Base-by-base conservation (phyloP, 768 basidiomycete species). In the Lyophyllum semitale region DNA sequence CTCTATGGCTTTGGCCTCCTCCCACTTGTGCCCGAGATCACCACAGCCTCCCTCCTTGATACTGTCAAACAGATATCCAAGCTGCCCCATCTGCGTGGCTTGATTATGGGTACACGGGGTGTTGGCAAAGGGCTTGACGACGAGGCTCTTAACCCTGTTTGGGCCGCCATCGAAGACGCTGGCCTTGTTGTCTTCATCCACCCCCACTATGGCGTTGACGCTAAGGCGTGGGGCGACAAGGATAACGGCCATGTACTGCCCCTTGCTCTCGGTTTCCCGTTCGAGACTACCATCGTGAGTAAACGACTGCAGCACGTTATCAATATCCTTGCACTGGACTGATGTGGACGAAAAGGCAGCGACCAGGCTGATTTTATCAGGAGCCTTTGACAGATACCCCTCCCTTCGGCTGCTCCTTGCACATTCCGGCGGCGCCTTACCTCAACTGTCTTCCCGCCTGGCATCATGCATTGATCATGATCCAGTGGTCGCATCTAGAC, bases 171-270 rank as follows among this genome's bases (percentile, higher is more conserved):
- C 37, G 84, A 86, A 52, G 73, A 79, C 41, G 78, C 84, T 1
- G 82, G 81, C 2, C 80, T 95, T 8, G 87, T 91, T 20, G 82
- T 89, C 20, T 95, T 95, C 73, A 68, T 95, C 27, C 92, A 93
- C 62, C 92, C 91, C 8, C 93, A 95, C 67, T 94, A 94, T 66
- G 90, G 91, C 11, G 82, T 95, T 22, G 87, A 87, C 61, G 71
- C 72, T n/a, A 80, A 79, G 42, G 84, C 82, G 3, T 95, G 89
- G 80, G 92, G 92, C 1, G 79, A 84, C 52, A 83, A 77, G 56
- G 81, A 85, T 38, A 94, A 95, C 60, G 93, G 93, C 0, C 93
- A 95, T 59, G 93, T 93, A 35, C 82, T 95, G 26, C 89, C 92
- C 2, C 81, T 95, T 48, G 90, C 91, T 0, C 78, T 93, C 15